These are phyloP conservation scores for Starmerella gropengiesseri DNA, from an alignment of 805 yeast species.

Conservation along the genomic window DNA sequence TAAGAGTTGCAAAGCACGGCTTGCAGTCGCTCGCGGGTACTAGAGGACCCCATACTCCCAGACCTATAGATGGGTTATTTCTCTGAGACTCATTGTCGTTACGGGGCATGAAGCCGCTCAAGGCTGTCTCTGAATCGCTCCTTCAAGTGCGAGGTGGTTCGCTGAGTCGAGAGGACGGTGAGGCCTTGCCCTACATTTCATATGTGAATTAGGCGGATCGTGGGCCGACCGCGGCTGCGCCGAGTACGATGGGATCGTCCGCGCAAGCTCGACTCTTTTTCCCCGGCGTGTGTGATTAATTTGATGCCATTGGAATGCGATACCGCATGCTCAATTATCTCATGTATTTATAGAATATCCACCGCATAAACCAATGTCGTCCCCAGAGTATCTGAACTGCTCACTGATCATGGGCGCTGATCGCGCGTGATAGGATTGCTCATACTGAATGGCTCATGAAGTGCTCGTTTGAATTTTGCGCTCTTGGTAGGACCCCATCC, in stretches of 20 bases:
- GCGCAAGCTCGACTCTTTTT: too few relatives aligned
- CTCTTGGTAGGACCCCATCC: constrained; percentile 32
- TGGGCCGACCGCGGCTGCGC: too few relatives aligned
- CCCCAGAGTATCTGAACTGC: too few relatives aligned
- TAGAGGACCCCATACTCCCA: constrained; percentile 56
- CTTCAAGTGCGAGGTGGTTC: background rate
- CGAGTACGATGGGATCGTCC: too few relatives aligned
- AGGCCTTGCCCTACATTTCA: too few relatives aligned
- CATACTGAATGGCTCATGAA: constrained; percentile 24
- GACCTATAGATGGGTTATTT: constrained; percentile 45
- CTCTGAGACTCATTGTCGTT: background rate
- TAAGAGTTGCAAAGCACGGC: constrained; percentile 42
- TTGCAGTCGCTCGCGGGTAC: constrained; percentile 62
- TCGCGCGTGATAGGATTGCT: constrained; percentile 12
- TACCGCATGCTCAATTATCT: too few relatives aligned
- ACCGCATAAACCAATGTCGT: too few relatives aligned
- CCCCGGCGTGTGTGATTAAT: too few relatives aligned
- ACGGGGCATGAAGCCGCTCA: constrained; percentile 1
- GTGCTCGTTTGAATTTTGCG: constrained; percentile 23
- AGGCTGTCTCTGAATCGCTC: background rate
- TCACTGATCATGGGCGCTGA: background rate
- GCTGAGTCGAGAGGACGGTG: too few relatives aligned
- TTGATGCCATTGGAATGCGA: too few relatives aligned
- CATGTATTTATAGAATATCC: too few relatives aligned
- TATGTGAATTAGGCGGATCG: too few relatives aligned